phyloP scores from a whole-genome alignment of 768 basidiomycete genomes.

The Artomyces pyxidatus region DNA sequence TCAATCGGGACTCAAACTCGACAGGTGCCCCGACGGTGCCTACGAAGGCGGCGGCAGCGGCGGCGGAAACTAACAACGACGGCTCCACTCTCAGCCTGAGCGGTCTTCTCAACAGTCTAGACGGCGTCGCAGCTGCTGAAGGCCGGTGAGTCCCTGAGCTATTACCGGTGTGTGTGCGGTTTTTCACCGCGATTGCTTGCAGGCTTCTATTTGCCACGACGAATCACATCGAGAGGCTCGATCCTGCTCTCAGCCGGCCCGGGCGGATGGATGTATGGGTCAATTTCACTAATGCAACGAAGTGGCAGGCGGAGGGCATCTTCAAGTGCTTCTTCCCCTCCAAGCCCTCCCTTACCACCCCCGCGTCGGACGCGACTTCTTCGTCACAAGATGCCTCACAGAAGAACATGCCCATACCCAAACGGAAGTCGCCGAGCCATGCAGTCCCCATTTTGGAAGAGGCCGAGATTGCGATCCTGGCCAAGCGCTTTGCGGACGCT shows the following conservation, averaged over 20 bases:
- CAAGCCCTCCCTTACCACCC: slow-evolving; percentile 28
- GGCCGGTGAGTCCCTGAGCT: slow-evolving; percentile 53
- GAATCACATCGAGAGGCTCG: slow-evolving; percentile 89
- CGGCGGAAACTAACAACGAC: slow-evolving; percentile 37
- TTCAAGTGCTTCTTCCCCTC: slow-evolving; percentile 93
- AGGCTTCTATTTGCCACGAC: slow-evolving; percentile 87
- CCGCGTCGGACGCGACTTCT: not conserved
- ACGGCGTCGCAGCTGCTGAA: slow-evolving; percentile 80
- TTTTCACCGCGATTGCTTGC: slow-evolving; percentile 15
- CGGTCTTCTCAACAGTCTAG: slow-evolving; percentile 78
- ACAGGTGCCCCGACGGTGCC: slow-evolving; percentile 59
- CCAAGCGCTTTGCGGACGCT: slow-evolving; percentile 72
- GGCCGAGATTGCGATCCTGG: slow-evolving; percentile 66
- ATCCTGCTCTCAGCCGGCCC: slow-evolving; percentile 80
- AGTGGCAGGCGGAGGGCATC: slow-evolving; percentile 89
- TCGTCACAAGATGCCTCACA: slow-evolving; percentile 40
- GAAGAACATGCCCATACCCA: slow-evolving; percentile 63
- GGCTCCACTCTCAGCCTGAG: slow-evolving; percentile 81
- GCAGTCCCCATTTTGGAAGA: slow-evolving; percentile 65
- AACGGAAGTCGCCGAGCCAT: slow-evolving; percentile 48
- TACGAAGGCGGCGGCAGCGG: slow-evolving; percentile 23
- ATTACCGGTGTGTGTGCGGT: slow-evolving; percentile 1
- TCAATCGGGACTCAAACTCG: slow-evolving; percentile 72
- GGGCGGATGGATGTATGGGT: slow-evolving; percentile 93
- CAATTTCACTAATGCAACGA: slow-evolving; percentile 84